Evolutionary conservation across 345 rosid species (phyloP).

Genomic region (Linum lewisii): DNA sequence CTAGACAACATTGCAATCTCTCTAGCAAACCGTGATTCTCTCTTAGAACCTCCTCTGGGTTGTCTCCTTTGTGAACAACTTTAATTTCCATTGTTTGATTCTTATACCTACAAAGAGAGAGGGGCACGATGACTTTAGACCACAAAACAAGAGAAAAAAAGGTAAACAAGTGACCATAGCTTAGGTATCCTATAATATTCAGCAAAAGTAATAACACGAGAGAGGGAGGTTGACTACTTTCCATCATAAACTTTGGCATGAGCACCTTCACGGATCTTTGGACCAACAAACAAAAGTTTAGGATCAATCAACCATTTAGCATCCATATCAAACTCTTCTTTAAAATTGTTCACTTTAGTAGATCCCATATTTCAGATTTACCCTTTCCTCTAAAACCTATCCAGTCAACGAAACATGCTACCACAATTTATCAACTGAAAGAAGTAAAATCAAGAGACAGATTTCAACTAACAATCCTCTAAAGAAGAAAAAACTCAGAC

Average conservation of each 20-base stretch:
- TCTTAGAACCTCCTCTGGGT: slow-evolving; percentile 73
- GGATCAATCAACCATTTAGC: slow-evolving; percentile 86
- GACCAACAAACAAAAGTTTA: slow-evolving; percentile 84
- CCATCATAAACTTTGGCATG: slow-evolving; percentile 99
- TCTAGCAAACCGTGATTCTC: slow-evolving; percentile 67
- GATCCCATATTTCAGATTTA: slow-evolving; percentile 53
- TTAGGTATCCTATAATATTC: too few species aligned
- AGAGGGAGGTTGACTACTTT: slow-evolving; percentile 50
- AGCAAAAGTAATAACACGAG: too few species aligned
- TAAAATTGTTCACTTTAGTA: slow-evolving; percentile 50
- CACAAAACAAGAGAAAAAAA: not conserved
- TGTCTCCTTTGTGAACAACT: slow-evolving; percentile 63
- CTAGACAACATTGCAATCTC: slow-evolving; percentile 84
- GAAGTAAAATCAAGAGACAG: too few species aligned
- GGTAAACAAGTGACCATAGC: too few species aligned
- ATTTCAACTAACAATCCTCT: too few species aligned
- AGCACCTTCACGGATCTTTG: slow-evolving; percentile 97
- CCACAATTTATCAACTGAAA: too few species aligned
- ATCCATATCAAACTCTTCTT: slow-evolving; percentile 58
- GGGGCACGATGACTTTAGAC: slow-evolving; percentile 10
- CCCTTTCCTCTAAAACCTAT: too few species aligned
- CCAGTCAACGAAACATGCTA: too few species aligned
- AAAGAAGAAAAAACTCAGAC: too few species aligned
- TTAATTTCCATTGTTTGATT: slow-evolving; percentile 83
- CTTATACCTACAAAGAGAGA: slow-evolving; percentile 41